Evolutionary conservation across 441 rosid genomes (phyloP).

Genomic region (Erodium trifolium): DNA sequence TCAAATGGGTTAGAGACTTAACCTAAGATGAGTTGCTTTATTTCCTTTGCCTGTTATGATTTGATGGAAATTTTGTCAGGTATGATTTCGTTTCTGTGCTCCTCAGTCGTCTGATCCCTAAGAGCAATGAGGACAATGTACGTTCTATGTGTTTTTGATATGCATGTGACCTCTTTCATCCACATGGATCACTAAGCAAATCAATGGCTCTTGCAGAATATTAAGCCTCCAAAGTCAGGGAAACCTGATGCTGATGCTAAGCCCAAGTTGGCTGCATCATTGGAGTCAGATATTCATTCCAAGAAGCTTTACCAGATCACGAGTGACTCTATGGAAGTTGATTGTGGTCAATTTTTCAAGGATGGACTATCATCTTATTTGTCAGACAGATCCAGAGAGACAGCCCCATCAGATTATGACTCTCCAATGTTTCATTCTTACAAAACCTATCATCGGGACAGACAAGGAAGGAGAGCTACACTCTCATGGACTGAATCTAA

Average conservation of each 20-base stretch:
- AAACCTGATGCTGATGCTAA: constrained; percentile 21
- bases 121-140: constrained; percentile 35
- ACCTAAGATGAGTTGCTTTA: constrained; percentile 3
- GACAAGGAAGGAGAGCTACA: constrained; percentile 17
- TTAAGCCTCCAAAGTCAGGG: constrained; percentile 19
- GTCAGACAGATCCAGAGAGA: constrained; percentile 23
- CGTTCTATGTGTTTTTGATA: constrained; percentile 18
- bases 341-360: constrained; percentile 22
- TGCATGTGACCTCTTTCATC: constrained; percentile 16
- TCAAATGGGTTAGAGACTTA: constrained; percentile 43
- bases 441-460: constrained; percentile 18
- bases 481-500: constrained; percentile 16
- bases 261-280: constrained; percentile 22
- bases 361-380: constrained; percentile 23
- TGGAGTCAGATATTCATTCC: constrained; percentile 22
- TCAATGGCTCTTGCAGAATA: constrained; percentile 26
- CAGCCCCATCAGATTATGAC: constrained; percentile 20
- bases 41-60: constrained; percentile 22
- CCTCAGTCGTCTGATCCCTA: constrained; percentile 41
- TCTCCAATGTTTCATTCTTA: constrained; percentile 22
- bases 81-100: constrained; percentile 40
- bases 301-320: constrained; percentile 18
- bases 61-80: constrained; percentile 35
- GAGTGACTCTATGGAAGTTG: constrained; percentile 27
- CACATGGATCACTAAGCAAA: constrained; percentile 16